phyloP scores from a whole-genome alignment of 2,329 filamentous ascomycete genomes.

The Cladosporium cucumerinum region DNA sequence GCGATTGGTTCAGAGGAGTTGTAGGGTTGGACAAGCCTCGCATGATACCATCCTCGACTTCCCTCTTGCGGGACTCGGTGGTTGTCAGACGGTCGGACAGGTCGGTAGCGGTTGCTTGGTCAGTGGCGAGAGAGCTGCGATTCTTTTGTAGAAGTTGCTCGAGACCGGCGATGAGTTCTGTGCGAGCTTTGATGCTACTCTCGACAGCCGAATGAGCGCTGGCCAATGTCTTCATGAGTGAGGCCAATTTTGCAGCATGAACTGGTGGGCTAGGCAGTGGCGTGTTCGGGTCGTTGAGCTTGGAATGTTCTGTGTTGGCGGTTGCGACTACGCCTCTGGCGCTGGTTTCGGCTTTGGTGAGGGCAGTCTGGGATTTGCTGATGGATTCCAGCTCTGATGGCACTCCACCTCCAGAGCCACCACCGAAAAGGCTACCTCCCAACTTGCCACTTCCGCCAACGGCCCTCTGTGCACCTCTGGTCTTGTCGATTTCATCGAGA shows the following conservation, averaged over 20 bases:
- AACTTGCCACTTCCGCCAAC: conserved; percentile 37
- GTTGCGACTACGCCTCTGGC: conserved; percentile 64
- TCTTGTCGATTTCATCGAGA: conserved; percentile 64
- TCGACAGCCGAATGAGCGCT: conserved; percentile 85
- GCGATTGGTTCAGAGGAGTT: conserved; percentile 43
- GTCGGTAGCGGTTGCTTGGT: conserved; percentile 64
- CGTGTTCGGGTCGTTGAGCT: conserved; percentile 69
- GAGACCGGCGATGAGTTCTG: conserved; percentile 71
- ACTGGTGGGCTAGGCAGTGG: conserved; percentile 78
- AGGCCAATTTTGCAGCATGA: conserved; percentile 83
- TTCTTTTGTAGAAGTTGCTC: conserved; percentile 79
- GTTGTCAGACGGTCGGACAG: conserved; percentile 64
- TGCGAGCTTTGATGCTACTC: conserved; percentile 82
- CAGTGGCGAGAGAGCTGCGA: conserved; percentile 63
- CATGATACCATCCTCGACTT: conserved; percentile 90
- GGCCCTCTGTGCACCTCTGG: conserved; percentile 22
- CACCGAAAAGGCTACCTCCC: conserved; percentile 68
- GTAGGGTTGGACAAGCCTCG: conserved; percentile 67
- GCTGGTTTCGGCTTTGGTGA: conserved; percentile 68
- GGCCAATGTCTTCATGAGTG: conserved; percentile 83
- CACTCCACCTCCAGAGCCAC: conserved; percentile 50
- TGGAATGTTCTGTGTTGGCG: conserved; percentile 79
- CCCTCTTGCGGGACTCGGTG: conserved; percentile 77
- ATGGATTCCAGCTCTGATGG: conserved; percentile 75
- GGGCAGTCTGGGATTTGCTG: conserved; percentile 67